Base-by-base conservation (phyloP, 257 asterid genomes). In the Phtheirospermum japonicum region DNA sequence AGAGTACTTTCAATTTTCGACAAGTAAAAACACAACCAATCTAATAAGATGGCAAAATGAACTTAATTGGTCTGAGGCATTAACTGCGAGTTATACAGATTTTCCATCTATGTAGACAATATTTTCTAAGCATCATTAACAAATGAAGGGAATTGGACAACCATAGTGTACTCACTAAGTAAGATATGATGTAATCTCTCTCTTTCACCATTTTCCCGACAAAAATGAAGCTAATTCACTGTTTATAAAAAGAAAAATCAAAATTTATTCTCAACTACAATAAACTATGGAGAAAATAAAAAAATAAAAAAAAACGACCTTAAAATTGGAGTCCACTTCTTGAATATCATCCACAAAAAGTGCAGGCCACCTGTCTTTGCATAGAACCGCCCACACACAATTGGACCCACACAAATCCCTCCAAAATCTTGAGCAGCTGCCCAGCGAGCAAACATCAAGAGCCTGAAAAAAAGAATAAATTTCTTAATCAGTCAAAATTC, bases 371-470 rank as follows among this genome's bases (percentile, higher is more conserved):
- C 96, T 73, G 34, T 76, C 98, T n/a, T n/a, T n/a, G n/a, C n/a
- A n/a, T n/a, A n/a, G n/a, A n/a, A n/a, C n/a, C n/a, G n/a, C n/a
- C n/a, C 98, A 90, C 75, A 90, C 70, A 71, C 61, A 70, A 80
- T 90, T 88, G 71, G 94, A 84, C 34, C 80, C 85, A 66, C 98
- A 87, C 34, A 90, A 59, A 53, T 79, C 88, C 70, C 85, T 68
- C 98, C 96, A 90, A 56, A 83, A 87, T 79, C 85, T 83, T 11
- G 94, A 90, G 66, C 96, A 90, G 59, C 98, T 76, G 19, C 98
- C 94, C 76, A 90, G 71, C 0, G 96, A 82, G 69, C 95, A 90
- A 36, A 90, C 78, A 72, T 88, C 98, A 58, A 65, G 40, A n/a
- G 75, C 96, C 96, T 90, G 78, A 45, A 64, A 71, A 2, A 64